phyloP scores from a whole-genome alignment of 345 rosid species.

The Raphanus raphanistrum region DNA sequence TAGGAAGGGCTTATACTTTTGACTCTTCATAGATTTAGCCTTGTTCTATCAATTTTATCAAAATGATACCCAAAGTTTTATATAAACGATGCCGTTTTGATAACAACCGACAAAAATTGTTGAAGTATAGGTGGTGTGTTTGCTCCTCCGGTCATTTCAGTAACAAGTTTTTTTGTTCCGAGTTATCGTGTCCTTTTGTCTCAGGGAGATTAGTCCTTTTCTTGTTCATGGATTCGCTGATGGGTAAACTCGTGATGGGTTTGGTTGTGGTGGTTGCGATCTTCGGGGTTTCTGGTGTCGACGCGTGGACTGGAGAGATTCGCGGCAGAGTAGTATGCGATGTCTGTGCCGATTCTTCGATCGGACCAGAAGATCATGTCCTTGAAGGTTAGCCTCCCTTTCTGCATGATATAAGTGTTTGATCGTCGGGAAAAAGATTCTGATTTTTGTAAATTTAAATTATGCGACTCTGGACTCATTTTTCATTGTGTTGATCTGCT shows the following conservation, averaged over 20 bases:
- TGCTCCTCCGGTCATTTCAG: slow-evolving; percentile 17
- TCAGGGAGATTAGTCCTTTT: not conserved
- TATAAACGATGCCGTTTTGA: not conserved
- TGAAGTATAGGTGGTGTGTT: slow-evolving; percentile 6
- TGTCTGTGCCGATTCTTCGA: slow-evolving; percentile 83
- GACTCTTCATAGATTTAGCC: not conserved
- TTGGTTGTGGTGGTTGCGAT: slow-evolving; percentile 36
- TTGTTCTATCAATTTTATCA: not conserved
- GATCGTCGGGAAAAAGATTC: not conserved
- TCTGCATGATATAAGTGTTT: not conserved
- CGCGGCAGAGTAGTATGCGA: slow-evolving; percentile 93
- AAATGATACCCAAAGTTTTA: not conserved
- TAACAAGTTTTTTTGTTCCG: not conserved
- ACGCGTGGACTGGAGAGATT: slow-evolving; percentile 93
- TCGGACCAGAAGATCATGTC: slow-evolving; percentile 94
- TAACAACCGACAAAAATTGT: slow-evolving; percentile 21
- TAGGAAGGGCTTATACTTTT: not conserved
- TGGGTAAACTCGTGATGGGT: slow-evolving; percentile 40
- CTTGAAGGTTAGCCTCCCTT: slow-evolving; percentile 56
- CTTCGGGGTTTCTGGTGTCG: slow-evolving; percentile 41
- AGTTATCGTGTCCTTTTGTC: not conserved
- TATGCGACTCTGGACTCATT: not conserved
- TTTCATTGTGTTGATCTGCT: not conserved
- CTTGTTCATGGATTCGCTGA: slow-evolving; percentile 40
- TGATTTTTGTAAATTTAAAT: not conserved